Evolutionary conservation across 352 stramenopile genomes (phyloP).

Genomic region (Phytophthora crassamura): DNA sequence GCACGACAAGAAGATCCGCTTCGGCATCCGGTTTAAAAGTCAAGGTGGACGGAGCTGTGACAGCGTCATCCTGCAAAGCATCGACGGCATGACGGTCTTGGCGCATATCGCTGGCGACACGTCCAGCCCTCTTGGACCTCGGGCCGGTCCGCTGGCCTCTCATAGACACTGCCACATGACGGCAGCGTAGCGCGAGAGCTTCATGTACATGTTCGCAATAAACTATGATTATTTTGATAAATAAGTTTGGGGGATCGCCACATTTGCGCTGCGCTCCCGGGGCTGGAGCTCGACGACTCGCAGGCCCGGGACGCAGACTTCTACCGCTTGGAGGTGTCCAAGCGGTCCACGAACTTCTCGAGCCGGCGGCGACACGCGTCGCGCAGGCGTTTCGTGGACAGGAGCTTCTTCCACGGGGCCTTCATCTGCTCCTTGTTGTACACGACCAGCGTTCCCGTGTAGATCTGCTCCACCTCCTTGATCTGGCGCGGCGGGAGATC

Average conservation of each 20-base stretch:
- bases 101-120: too few relatives aligned
- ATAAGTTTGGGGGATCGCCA: constrained; percentile 28
- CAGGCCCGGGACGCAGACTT: constrained; percentile 14
- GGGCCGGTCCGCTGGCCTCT: too few relatives aligned
- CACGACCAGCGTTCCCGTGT: constrained; percentile 71
- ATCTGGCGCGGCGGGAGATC: constrained; percentile 29
- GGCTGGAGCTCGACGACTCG: neutral
- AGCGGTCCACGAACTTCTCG: constrained; percentile 67
- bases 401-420: constrained; percentile 55
- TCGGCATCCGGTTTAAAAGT: too few relatives aligned
- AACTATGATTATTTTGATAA: constrained; percentile 32
- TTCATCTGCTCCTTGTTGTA: constrained; percentile 68
- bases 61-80: too few relatives aligned
- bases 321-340: constrained; percentile 55
- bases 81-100: too few relatives aligned
- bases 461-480: constrained; percentile 53
- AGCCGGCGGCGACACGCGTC: constrained; percentile 56
- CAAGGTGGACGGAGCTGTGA: too few relatives aligned
- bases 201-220: constrained; percentile 22
- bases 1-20: constrained; percentile 22
- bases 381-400: constrained; percentile 42
- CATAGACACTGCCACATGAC: neutral
- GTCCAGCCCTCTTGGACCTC: too few relatives aligned
- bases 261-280: constrained; percentile 10
- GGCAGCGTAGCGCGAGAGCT: neutral